Conservation (phyloP, 2,329 filamentous ascomycete genomes). For the Byssochlamys sp. region DNA sequence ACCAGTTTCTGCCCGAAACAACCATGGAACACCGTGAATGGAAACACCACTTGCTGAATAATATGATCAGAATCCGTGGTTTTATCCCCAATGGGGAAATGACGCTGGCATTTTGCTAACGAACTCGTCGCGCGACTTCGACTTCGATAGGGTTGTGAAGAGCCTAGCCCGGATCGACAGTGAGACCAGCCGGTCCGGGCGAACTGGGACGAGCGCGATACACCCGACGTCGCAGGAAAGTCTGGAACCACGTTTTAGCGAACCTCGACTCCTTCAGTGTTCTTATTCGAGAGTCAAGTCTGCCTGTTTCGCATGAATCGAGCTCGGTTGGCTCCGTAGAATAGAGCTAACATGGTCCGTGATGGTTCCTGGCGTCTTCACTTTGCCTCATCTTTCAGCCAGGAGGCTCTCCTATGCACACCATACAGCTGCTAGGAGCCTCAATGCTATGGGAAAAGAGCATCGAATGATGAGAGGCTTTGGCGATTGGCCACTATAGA, state of each 20-base stretch:
- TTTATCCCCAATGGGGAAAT: not conserved
- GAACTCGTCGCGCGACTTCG: not conserved
- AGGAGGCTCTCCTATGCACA: not conserved
- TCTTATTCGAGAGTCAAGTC: not conserved
- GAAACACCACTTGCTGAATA: not conserved
- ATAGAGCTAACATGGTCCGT: not conserved
- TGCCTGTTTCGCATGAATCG: not conserved
- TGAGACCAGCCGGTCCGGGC: not conserved
- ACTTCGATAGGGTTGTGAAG: not conserved
- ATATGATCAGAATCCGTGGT: not conserved
- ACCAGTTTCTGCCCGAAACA: not conserved
- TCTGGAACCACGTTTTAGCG: not conserved
- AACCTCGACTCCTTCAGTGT: not conserved
- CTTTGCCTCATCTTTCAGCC: not conserved
- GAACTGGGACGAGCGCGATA: not conserved
- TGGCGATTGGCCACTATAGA: not conserved
- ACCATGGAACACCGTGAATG: not conserved
- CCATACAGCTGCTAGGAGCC: not conserved
- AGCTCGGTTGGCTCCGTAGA: not conserved
- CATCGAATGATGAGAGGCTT: not conserved
- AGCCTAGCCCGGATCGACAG: not conserved
- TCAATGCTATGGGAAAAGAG: not conserved
- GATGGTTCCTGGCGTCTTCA: not conserved
- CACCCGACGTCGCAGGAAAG: not conserved
- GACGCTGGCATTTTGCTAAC: not conserved